Evolutionary conservation across 129 eudicot genomes (phyloP).

Genomic region (Flaveria ramosissima): DNA sequence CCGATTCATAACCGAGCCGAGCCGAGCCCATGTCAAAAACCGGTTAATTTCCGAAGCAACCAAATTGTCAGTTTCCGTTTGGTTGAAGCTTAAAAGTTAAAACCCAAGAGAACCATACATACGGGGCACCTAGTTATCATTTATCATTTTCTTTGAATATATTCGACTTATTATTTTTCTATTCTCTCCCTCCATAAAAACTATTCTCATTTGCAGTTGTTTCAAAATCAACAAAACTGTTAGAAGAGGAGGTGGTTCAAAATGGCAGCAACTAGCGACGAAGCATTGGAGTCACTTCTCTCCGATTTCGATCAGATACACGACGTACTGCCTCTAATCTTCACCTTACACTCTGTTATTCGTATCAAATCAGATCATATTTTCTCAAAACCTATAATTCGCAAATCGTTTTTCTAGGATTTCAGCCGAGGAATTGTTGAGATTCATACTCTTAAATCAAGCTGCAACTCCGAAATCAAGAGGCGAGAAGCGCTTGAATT

Average conservation of each 20-base stretch:
- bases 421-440: conserved; percentile 29
- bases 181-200: not conserved
- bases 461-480: conserved; percentile 40
- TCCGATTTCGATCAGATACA: conserved; percentile 56
- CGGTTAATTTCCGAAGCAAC: too few species aligned
- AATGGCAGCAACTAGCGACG: conserved; percentile 58
- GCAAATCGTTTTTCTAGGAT: conserved; percentile 35
- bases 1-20: too few species aligned
- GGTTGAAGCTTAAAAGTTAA: too few species aligned
- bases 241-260: not conserved
- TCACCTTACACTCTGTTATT: not conserved
- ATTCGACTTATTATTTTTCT: not conserved
- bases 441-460: conserved; percentile 49
- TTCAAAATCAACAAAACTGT: not conserved
- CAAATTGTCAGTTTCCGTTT: too few species aligned
- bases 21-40: too few species aligned
- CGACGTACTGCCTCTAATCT: conserved; percentile 23
- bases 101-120: too few species aligned
- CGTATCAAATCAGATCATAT: not conserved
- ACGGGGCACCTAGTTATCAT: too few species aligned
- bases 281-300: conserved; percentile 47
- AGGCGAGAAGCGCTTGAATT: conserved; percentile 54
- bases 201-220: not conserved
- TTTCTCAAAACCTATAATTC: conserved; percentile 21
- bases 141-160: too few species aligned